These are phyloP conservation scores for Gyromitra esculenta DNA, from an alignment of 2,329 filamentous ascomycete species.

Conservation along the genomic window DNA sequence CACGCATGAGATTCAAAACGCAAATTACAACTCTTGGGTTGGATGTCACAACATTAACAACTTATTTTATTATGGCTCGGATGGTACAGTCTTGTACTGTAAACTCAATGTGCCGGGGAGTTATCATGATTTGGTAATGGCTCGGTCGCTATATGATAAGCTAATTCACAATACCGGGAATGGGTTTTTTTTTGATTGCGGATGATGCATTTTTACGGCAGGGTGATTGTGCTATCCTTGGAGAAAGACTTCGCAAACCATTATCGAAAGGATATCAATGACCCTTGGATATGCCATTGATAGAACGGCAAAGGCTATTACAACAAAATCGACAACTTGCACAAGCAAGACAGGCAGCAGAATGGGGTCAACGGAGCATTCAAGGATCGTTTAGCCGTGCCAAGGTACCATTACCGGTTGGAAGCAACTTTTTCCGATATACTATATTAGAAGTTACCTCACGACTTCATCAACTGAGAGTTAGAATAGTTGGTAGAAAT, in stretches of 20 bases:
- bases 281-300: background rate
- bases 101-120: background rate
- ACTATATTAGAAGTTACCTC: too few relatives aligned
- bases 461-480: too few relatives aligned
- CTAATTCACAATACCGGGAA: background rate
- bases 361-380: background rate
- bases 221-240: background rate
- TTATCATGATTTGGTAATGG: background rate
- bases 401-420: too few relatives aligned
- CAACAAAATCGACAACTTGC: background rate
- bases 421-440: too few relatives aligned
- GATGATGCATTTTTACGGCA: conserved; percentile 7
- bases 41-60: background rate
- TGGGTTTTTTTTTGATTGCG: conserved; percentile 7
- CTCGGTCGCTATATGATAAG: background rate
- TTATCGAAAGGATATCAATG: background rate
- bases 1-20: background rate
- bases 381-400: too few relatives aligned
- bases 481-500: too few relatives aligned
- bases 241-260: background rate
- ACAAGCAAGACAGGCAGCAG: background rate
- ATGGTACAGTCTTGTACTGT: background rate
- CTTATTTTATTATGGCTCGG: background rate
- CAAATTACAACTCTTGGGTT: background rate
- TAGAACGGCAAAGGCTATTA: background rate